These are phyloP conservation scores for Podospora pseudopauciseta DNA, from an alignment of 495 filamentous ascomycete species.

Conservation along the genomic window DNA sequence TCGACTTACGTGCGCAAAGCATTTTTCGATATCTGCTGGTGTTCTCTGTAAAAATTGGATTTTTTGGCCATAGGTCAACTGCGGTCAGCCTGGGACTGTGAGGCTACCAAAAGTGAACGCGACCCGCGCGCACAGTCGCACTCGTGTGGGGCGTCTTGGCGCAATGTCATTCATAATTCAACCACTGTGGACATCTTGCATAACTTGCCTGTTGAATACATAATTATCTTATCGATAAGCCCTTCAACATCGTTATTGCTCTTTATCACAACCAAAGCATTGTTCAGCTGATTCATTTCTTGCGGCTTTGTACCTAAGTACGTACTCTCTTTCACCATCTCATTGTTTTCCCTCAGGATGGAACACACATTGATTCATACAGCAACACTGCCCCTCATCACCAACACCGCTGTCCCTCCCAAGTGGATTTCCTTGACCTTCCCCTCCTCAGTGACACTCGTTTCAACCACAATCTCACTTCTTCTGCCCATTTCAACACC, in stretches of 20 bases:
- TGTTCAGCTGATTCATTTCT: background rate
- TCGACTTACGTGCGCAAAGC: slow-evolving; percentile 66
- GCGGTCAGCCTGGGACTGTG: background rate
- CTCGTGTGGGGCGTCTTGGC: background rate
- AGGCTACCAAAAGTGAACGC: background rate
- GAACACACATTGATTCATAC: slow-evolving; percentile 7
- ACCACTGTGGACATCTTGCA: background rate
- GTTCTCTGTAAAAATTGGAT: background rate
- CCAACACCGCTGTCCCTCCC: slow-evolving; percentile 55
- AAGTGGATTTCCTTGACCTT: slow-evolving; percentile 50
- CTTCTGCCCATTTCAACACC: slow-evolving; percentile 75
- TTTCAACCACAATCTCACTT: slow-evolving; percentile 53
- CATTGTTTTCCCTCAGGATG: too few species aligned
- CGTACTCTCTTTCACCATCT: too few species aligned
- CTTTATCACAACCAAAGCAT: background rate
- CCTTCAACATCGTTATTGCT: background rate
- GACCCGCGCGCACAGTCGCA: background rate
- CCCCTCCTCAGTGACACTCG: slow-evolving; percentile 37
- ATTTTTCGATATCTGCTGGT: slow-evolving; percentile 37
- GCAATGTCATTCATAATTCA: background rate
- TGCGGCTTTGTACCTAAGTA: background rate
- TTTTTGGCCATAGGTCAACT: background rate
- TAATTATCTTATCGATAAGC: background rate
- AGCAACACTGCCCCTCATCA: slow-evolving; percentile 49
- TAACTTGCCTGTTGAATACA: background rate